Evolutionary conservation across 108 stramenopile genomes (phyloP).

Genomic region (Pseudonitzschia multiseries): DNA sequence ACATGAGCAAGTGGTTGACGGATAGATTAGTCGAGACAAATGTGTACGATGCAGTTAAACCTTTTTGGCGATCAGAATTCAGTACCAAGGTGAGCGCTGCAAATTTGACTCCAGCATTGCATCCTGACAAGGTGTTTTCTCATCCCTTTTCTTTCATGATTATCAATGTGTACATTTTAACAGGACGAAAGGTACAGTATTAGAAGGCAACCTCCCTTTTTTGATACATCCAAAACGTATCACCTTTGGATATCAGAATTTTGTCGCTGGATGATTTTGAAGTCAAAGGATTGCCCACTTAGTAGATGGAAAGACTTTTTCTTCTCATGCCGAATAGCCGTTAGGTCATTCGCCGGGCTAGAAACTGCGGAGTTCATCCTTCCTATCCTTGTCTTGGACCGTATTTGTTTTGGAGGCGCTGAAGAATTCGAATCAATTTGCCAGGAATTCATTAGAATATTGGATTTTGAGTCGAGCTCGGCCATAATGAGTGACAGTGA

Average conservation of each 20-base stretch:
- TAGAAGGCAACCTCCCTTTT: constrained; percentile 68
- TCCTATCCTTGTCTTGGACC: constrained; percentile 80
- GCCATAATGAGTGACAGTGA: constrained; percentile 41
- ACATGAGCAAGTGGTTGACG: constrained; percentile 69
- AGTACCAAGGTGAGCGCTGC: constrained; percentile 44
- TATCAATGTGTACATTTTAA: not conserved
- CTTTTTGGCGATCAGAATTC: constrained; percentile 80
- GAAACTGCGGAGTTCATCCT: constrained; percentile 76
- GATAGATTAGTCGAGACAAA: constrained; percentile 60
- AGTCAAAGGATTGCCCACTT: constrained; percentile 42
- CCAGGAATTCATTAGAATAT: constrained; percentile 58
- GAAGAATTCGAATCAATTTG: constrained; percentile 54
- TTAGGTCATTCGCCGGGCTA: constrained; percentile 67
- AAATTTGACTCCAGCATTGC: not conserved
- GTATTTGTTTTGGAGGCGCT: constrained; percentile 68
- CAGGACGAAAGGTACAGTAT: constrained; percentile 4
- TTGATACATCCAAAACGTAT: constrained; percentile 54
- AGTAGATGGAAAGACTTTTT: constrained; percentile 75
- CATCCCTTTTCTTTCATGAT: not conserved
- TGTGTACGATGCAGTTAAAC: constrained; percentile 73
- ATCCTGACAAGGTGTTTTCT: not conserved
- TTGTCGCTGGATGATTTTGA: constrained; percentile 52
- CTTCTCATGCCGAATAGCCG: constrained; percentile 70
- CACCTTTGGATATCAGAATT: constrained; percentile 67
- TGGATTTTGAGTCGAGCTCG: constrained; percentile 33